Conservation (phyloP, 2,329 filamentous ascomycete species). For the Pseudogymnoascus sp. region DNA sequence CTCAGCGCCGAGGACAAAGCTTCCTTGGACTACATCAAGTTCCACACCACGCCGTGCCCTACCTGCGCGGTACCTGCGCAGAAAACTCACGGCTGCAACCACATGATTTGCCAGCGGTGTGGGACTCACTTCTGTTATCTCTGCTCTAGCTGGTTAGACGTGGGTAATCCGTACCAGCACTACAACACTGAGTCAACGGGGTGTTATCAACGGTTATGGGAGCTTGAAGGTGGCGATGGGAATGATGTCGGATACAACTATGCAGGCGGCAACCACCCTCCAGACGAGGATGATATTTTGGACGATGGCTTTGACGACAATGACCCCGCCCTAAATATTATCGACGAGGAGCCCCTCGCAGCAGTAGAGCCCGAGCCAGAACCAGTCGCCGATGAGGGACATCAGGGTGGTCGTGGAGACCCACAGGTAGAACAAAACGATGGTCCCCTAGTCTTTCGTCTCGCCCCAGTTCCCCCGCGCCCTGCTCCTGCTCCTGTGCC, state of each 20-base stretch:
- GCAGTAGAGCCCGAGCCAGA: slow-evolving; percentile 10
- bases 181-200: slow-evolving; percentile 64
- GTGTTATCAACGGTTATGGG: slow-evolving; percentile 86
- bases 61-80: slow-evolving; percentile 78
- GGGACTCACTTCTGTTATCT: slow-evolving; percentile 92
- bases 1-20: slow-evolving; percentile 79
- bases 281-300: not conserved
- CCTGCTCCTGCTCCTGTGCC: slow-evolving; percentile 11
- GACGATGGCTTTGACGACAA: slow-evolving; percentile 11
- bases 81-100: slow-evolving; percentile 91
- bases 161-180: slow-evolving; percentile 76
- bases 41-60: slow-evolving; percentile 80
- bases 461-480: slow-evolving; percentile 22
- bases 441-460: slow-evolving; percentile 27
- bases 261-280: slow-evolving; percentile 14
- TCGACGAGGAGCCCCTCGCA: not conserved
- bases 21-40: slow-evolving; percentile 71
- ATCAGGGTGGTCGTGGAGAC: not conserved
- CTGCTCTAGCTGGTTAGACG: slow-evolving; percentile 77
- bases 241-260: slow-evolving; percentile 27
- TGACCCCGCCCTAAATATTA: not conserved
- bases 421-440: slow-evolving; percentile 20
- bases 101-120: slow-evolving; percentile 91
- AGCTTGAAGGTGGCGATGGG: slow-evolving; percentile 73
- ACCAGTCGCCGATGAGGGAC: not conserved